Base-by-base conservation (phyloP, 495 filamentous ascomycete species). In the Jackrogersella multiformis region DNA sequence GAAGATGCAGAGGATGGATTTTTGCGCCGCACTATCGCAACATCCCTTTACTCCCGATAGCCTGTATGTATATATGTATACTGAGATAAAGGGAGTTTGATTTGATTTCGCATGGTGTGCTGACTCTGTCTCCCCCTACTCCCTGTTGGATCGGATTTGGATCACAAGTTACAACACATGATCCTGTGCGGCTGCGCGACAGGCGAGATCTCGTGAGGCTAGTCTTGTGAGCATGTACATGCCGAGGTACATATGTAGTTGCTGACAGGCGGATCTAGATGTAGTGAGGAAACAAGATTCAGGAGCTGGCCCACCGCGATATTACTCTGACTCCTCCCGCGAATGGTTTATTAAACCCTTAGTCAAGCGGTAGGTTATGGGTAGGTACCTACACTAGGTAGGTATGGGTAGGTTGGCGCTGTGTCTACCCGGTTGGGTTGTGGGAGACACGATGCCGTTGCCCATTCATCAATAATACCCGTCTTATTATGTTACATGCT, bases 171-270 rank as follows among this genome's bases (percentile, higher is more conserved):
- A 30, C 46, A 32, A 61, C 67, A 65, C 67, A 65, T 70, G 67
- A 70, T 70, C 61, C 61, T 51, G 44, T 26, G 57, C 61, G 56
- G 61, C 67, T 70, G 67, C 67, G 57, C 44, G 67, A 70, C 67
- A 70, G 48, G 51, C 56, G 49, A 69, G 66, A 68, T 48, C 42
- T 54, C 34, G 66, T 59, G 54, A 64, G 60, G 49, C 59, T 38
- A 53, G 56, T 65, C 57, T 56, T 62, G 61, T 65, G 61, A 65
- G 61, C 54, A 23, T 42, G 4, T 34, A 13, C 12, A n/a, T n/a
- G 13, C n/a, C 6, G 28, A 5, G 13, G 12, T 20, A 21, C 16
- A 21, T 56, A 35, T 15, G 13, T 35, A 51, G 15, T 45, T 28
- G 52, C 64, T 67, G 56, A 66, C 52, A 34, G 49, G 18, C 21